Percentiles rank a stretch among this genome's conserved stretches.
Evolutionary conservation across 164 flowering plant genomes (phyloP).

Genomic region (Nymphaea thermarum): DNA sequence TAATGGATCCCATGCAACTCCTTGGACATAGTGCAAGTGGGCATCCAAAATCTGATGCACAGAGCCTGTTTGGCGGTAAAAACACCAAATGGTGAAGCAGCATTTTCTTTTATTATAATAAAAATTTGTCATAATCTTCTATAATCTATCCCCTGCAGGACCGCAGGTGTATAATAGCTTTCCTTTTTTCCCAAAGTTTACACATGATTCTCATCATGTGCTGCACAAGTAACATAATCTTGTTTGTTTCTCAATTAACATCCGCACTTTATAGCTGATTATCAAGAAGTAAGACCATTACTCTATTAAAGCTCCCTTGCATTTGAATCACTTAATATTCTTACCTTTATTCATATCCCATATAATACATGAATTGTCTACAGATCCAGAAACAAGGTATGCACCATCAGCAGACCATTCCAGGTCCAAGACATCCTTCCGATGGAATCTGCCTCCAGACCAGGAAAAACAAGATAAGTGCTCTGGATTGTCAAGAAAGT

Average conservation of each 20-base stretch:
- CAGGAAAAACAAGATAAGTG: background rate
- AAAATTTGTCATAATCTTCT: no score
- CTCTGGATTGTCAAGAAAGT: background rate
- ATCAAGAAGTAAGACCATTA: no score
- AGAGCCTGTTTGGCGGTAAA: constrained; percentile 40
- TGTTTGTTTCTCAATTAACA: no score
- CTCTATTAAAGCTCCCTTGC: no score
- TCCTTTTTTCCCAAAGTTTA: no score
- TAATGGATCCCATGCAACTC: constrained; percentile 97
- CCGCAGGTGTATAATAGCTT: no score
- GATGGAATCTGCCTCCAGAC: constrained; percentile 61
- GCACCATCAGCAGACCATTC: constrained; percentile 86
- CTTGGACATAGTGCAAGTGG: constrained; percentile 95
- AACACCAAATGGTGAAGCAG: background rate
- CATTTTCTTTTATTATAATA: no score
- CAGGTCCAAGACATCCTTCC: constrained; percentile 92
- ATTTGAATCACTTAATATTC: background rate
- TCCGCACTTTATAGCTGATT: no score
- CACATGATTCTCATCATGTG: no score
- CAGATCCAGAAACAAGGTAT: constrained; percentile 88
- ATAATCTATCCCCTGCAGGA: no score
- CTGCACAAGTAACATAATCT: no score
- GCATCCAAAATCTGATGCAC: constrained; percentile 88
- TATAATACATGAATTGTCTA: constrained; percentile 91
- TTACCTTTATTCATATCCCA: constrained; percentile 92